These are phyloP conservation scores for Potentilla sterilis DNA, from an alignment of 306 rosid genomes.

Conservation along the genomic window DNA sequence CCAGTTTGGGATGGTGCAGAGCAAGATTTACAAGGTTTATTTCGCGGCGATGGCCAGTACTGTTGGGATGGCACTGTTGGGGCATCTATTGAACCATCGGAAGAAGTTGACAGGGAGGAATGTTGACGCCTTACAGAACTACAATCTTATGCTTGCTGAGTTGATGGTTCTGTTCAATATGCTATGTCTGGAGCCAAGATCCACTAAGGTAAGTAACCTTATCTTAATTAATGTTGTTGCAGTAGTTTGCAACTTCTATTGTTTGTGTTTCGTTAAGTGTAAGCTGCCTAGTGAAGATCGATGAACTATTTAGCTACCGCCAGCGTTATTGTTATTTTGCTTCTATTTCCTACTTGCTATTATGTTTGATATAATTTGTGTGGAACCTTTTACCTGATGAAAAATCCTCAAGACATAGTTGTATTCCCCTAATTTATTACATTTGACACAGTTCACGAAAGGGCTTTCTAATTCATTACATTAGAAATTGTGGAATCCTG, in stretches of 20 bases:
- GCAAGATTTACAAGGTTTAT: constrained; percentile 80
- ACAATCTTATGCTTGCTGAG: constrained; percentile 46
- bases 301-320: not conserved
- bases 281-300: not conserved
- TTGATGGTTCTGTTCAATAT: constrained; percentile 41
- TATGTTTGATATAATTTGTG: not conserved
- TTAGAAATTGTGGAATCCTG: not conserved
- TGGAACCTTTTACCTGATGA: not conserved
- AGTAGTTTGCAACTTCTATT: not conserved
- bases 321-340: not conserved
- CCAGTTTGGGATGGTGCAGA: constrained; percentile 74
- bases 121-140: constrained; percentile 39
- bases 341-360: not conserved
- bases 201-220: constrained; percentile 51
- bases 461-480: not conserved
- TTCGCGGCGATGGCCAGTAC: constrained; percentile 53
- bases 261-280: not conserved
- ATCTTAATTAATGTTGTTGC: not conserved
- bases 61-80: constrained; percentile 49
- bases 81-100: constrained; percentile 38
- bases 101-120: not conserved
- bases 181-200: constrained; percentile 74
- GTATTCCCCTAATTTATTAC: not conserved
- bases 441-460: not conserved
- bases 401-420: not conserved